Evolutionary conservation across 2,329 filamentous ascomycete species (phyloP), one percentile per base, ranked within the genome.

Genomic region (Sporothrix protearum): DNA sequence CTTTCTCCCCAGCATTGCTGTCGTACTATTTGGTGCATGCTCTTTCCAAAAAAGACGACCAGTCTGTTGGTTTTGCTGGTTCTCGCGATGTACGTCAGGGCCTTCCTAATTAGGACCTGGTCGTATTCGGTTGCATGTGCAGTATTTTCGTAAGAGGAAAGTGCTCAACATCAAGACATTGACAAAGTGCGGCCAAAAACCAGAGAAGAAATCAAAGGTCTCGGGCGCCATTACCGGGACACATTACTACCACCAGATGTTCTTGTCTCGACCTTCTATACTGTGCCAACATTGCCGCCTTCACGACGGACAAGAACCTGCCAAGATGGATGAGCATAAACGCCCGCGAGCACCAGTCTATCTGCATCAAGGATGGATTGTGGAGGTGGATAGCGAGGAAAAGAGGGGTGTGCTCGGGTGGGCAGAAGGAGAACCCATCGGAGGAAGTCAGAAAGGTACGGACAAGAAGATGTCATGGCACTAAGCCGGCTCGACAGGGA

Each of bases 101-200:
- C 63, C 25, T 67, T 67, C 63, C 63, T 67, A 2, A 33, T 67
- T 67, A 8, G 42, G 63, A 33, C 45, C 42, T 30, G 36, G 63
- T 47, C 25, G 63, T 9, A 47, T 22, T 67, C 16, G 63, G 25
- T n/a, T 67, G 63, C 42, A 67, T 49, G 63, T 33, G 42, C 14
- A 30, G 25, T 67, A 14, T 30, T 19, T n/a, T 30, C n/a, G n/a
- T n/a, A n/a, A n/a, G n/a, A 42, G 14, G 42, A 2, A 47, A 4
- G 42, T 19, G 42, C 42, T 47, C 14, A 47, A 47, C 42, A 47
- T 47, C 14, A 47, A 2, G 42, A 47, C 3, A 16, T 19, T 14
- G 3, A 16, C 14, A 47, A 14, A 47, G 12, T 47, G 14, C 42
- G 42, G 42, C 10, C 39, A 42, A 42, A 47, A 14, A 47, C 42